A percentile compares a stretch with the other conserved stretches of the same genome.
Evolutionary conservation across 345 rosid genomes (phyloP).

Genomic region (Citrus glauca): DNA sequence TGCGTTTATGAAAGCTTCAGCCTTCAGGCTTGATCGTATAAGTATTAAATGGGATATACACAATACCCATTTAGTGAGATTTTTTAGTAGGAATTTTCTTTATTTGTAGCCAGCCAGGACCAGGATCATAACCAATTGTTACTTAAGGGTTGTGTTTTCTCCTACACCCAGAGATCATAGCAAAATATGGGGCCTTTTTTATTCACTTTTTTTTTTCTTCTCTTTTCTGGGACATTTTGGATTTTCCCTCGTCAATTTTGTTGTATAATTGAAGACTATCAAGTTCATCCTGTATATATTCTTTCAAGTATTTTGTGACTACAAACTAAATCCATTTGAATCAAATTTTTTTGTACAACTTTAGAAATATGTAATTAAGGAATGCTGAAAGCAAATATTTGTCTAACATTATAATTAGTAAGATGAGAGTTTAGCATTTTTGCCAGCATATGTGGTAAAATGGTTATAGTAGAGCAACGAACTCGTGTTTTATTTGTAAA

Average conservation of each 20-base stretch:
- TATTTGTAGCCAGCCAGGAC: neutral
- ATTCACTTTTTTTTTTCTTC: too few species aligned
- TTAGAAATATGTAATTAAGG: too few species aligned
- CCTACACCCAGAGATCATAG: neutral
- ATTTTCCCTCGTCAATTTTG: neutral
- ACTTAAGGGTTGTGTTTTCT: neutral
- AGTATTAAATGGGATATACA: neutral
- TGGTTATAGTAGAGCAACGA: too few species aligned
- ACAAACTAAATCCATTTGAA: too few species aligned
- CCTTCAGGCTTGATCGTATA: neutral
- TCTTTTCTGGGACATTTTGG: neutral
- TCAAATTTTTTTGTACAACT: too few species aligned
- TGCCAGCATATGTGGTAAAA: too few species aligned
- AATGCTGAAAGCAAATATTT: too few species aligned
- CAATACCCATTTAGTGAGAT: neutral
- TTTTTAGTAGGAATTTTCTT: neutral
- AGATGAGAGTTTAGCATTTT: too few species aligned
- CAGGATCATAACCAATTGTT: neutral
- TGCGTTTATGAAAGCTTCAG: neutral
- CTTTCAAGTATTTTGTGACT: too few species aligned
- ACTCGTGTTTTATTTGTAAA: too few species aligned
- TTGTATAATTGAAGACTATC: neutral
- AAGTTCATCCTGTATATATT: neutral
- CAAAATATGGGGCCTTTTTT: neutral
- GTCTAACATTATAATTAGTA: too few species aligned